A percentile compares a stretch with the other conserved stretches of the same genome.
These are phyloP conservation scores for Kluyveromyces sp. DNA, from an alignment of 1,139 yeast genomes.

Conservation along the genomic window DNA sequence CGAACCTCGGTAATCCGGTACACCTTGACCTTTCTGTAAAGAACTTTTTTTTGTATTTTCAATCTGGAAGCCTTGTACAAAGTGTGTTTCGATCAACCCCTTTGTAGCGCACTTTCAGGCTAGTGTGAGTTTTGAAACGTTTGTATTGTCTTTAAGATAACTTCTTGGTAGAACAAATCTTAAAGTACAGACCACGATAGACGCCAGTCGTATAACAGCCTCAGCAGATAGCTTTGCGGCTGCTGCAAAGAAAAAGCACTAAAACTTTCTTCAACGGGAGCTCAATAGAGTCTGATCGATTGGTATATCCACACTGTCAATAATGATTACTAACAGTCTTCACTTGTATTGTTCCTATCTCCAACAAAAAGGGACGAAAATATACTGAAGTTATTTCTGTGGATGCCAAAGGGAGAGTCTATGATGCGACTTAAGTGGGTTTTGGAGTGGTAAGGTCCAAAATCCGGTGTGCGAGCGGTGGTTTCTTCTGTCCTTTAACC, in stretches of 20 bases:
- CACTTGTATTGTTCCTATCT: neutral
- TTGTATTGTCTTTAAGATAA: neutral
- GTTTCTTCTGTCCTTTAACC: neutral
- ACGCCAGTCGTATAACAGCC: neutral
- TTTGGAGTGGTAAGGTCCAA: constrained; percentile 8
- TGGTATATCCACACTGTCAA: neutral
- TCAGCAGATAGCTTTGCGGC: neutral
- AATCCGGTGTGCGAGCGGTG: constrained; percentile 4
- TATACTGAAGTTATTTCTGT: neutral
- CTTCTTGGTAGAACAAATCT: neutral
- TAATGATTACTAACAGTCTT: neutral
- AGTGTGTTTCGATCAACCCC: neutral
- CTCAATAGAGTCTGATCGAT: neutral
- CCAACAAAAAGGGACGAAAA: neutral
- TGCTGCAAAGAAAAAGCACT: neutral
- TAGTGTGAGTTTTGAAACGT: neutral
- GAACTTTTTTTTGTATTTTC: neutral
- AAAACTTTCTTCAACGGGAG: neutral
- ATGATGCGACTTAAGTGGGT: neutral
- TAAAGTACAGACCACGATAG: neutral
- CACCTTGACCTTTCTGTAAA: neutral
- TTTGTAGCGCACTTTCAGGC: neutral
- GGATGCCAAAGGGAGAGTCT: neutral
- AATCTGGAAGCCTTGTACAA: neutral
- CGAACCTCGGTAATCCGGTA: neutral